Base-by-base conservation (phyloP, 129 eudicot species). In the Pseudognaphalium luteoalbum region DNA sequence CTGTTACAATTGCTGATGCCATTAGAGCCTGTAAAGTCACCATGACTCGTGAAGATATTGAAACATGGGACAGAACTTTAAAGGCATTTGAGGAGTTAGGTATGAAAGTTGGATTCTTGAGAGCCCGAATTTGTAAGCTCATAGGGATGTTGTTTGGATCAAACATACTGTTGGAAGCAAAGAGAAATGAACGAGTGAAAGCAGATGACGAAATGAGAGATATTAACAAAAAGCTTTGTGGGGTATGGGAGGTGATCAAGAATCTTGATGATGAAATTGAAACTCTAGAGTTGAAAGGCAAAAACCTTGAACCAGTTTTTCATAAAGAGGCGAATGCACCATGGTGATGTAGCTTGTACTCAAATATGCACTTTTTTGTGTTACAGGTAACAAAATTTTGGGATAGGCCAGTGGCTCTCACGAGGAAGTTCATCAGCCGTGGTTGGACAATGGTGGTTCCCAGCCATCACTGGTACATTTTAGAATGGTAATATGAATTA, bases 71-170 rank as follows among this genome's bases (percentile, higher is more conserved):
- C 39, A 82, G 67, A 52, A 92, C 90, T 15, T 68, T 92, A 17
- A 78, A 84, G 73, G 86, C 87, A 7, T 92, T 89, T 42, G 91
- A 92, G 83, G 83, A 68, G 65, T 47, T 89, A 17, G 92, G 97
- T n/a, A 84, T 89, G 97, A 54, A 58, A 22, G 93, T 92, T 17
- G 86, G 82, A 65, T 91, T 87, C 61, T 59, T 91, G 42, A 81
- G 91, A 42, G 76, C 56, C 14, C 61, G 89, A 61, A 60, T 89
- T 15, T 64, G 71, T 21, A 85, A 74, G 71, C 83, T 91, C 9
- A 75, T 64, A 0, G 62, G 84, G 30, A 64, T 85, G 29, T 76
- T 78, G 78, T 59, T 70, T 16, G 86, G 84, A 47, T 75, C 73
- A 8, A 71, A 79, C 14, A 66, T 64, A 61, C 69, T 50, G 3